Evolutionary conservation across 805 yeast genomes (phyloP).

Genomic region (Maudiozyma bulderi): DNA sequence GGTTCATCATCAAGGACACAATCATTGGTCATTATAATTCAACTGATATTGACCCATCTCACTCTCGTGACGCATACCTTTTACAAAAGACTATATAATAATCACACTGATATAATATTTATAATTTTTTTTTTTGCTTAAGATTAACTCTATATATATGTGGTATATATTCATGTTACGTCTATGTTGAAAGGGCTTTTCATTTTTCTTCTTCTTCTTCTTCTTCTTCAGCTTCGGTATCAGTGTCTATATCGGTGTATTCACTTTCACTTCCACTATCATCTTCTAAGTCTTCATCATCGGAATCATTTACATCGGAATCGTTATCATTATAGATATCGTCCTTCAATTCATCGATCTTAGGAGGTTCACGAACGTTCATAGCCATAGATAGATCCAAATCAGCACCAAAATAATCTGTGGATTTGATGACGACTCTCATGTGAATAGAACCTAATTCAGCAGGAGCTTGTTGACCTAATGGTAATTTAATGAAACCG

Average conservation of each 20-base stretch:
- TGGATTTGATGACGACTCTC: conserved; percentile 59
- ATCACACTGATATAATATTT: no score
- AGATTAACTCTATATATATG: no score
- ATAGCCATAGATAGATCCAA: conserved; percentile 59
- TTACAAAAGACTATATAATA: no score
- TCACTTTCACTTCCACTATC: conserved; percentile 31
- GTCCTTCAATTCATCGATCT: conserved; percentile 51
- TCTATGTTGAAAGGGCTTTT: background rate
- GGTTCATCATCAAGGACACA: conserved; percentile 28
- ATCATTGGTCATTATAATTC: background rate
- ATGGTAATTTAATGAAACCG: conserved; percentile 67
- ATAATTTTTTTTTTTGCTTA: no score
- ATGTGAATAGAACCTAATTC: conserved; percentile 55
- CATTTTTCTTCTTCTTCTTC: conserved; percentile 1
- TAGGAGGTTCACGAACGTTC: conserved; percentile 55
- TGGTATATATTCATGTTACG: no score
- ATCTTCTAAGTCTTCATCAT: conserved; percentile 59
- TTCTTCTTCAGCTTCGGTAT: conserved; percentile 28
- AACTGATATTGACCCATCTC: background rate
- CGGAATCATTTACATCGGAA: conserved; percentile 40
- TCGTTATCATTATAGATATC: conserved; percentile 41
- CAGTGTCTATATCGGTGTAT: conserved; percentile 29
- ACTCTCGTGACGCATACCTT: background rate
- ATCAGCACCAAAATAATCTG: conserved; percentile 77
- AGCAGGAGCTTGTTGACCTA: conserved; percentile 71